Conservation (phyloP, 140 eudicot genomes). For the Bidens hawaiensis region DNA sequence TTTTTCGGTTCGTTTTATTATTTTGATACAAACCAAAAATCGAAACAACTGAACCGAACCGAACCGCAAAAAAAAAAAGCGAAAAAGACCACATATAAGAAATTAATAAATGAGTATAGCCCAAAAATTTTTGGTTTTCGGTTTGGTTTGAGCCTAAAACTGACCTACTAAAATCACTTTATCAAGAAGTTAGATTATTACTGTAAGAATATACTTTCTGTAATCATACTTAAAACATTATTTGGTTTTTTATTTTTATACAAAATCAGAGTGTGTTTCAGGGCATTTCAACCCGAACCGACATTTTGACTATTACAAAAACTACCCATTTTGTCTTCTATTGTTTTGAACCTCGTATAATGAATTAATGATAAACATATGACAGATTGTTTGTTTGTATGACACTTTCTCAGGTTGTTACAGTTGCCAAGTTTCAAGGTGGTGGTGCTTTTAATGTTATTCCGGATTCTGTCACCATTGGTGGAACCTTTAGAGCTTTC, state of each 20-base stretch:
- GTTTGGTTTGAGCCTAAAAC: too few relatives aligned
- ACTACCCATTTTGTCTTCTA: neutral
- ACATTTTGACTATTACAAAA: neutral
- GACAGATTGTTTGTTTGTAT: slow-evolving; percentile 3
- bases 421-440: slow-evolving; percentile 47
- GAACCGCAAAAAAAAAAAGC: too few relatives aligned
- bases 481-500: slow-evolving; percentile 63
- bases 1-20: too few relatives aligned
- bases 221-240: neutral
- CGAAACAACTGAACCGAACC: too few relatives aligned
- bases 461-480: slow-evolving; percentile 55
- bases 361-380: neutral
- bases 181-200: neutral
- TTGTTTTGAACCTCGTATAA: neutral
- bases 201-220: too few relatives aligned
- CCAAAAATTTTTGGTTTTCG: too few relatives aligned
- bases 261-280: neutral
- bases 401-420: slow-evolving; percentile 43
- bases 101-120: too few relatives aligned
- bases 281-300: neutral
- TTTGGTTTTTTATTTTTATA: neutral
- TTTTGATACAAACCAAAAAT: too few relatives aligned
- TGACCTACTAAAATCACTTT: neutral
- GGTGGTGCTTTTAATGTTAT: slow-evolving; percentile 54
- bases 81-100: too few relatives aligned